A percentile compares a stretch with the other conserved stretches of the same genome.
These are phyloP conservation scores for Phyllostachys edulis DNA, from an alignment of 176 grass and related monocot species.

Conservation along the genomic window DNA sequence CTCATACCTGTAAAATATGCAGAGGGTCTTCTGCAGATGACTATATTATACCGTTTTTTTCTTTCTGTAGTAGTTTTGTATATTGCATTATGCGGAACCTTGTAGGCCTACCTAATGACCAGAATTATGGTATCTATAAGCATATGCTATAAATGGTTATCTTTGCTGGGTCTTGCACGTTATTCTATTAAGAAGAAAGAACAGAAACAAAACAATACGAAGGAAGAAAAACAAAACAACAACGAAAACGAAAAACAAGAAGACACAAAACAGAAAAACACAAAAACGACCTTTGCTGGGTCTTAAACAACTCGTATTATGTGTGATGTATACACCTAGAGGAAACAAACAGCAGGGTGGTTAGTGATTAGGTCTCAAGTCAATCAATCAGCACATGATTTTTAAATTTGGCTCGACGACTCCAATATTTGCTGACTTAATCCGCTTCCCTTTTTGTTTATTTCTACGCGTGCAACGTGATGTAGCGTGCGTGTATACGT, in stretches of 20 bases:
- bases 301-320: too few species aligned
- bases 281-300: background rate
- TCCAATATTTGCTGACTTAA: background rate
- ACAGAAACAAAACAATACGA: too few species aligned
- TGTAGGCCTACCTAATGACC: slow-evolving; percentile 5
- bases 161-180: background rate
- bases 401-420: background rate
- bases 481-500: background rate
- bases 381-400: background rate
- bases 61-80: too few species aligned
- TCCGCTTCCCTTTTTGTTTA: background rate
- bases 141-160: background rate
- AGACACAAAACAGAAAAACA: too few species aligned
- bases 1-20: slow-evolving; percentile 55
- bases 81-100: too few species aligned
- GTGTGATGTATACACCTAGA: background rate
- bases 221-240: too few species aligned
- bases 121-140: slow-evolving; percentile 12
- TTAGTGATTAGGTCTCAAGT: background rate
- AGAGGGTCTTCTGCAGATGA: slow-evolving; percentile 30
- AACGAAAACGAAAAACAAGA: too few species aligned
- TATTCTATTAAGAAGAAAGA: too few species aligned
- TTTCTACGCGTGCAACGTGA: background rate
- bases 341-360: background rate
- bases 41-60: slow-evolving; percentile 11